Evolutionary conservation across 306 rosid species (phyloP).

Genomic region (Alnus rubra): DNA sequence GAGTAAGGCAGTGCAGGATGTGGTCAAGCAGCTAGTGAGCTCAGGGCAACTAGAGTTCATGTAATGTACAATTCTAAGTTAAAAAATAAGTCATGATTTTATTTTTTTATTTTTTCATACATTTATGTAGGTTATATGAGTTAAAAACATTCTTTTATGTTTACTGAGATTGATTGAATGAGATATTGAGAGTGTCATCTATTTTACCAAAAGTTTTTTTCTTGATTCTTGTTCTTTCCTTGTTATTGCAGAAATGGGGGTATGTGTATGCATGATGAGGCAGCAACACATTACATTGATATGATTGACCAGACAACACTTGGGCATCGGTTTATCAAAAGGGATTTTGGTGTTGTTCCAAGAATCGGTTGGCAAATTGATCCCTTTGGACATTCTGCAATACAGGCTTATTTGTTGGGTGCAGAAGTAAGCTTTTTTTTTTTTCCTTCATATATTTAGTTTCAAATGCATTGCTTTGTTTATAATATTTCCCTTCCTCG

Average conservation of each 20-base stretch:
- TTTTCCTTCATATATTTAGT: background rate
- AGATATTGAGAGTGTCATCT: constrained; percentile 17
- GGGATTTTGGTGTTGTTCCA: constrained; percentile 48
- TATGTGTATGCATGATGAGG: constrained; percentile 92
- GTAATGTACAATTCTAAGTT: constrained; percentile 36
- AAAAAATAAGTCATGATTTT: background rate
- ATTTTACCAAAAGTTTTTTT: background rate
- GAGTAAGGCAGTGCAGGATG: constrained; percentile 40
- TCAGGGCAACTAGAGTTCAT: constrained; percentile 82
- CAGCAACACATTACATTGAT: constrained; percentile 77
- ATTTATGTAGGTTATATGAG: background rate
- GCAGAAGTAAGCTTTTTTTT: constrained; percentile 42
- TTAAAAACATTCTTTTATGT: background rate
- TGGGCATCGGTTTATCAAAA: constrained; percentile 71
- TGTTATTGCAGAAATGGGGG: constrained; percentile 82
- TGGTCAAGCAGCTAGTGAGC: constrained; percentile 59
- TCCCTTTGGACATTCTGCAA: constrained; percentile 66
- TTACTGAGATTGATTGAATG: constrained; percentile 28
- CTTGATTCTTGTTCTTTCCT: constrained; percentile 41
- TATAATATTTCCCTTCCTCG: background rate
- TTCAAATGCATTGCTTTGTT: background rate
- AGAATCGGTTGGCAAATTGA: constrained; percentile 68
- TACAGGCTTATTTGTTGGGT: constrained; percentile 60
- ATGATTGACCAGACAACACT: constrained; percentile 95
- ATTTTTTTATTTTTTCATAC: background rate